Base-by-base conservation (phyloP, 352 stramenopile species). In the Phytopythium sindhum region DNA sequence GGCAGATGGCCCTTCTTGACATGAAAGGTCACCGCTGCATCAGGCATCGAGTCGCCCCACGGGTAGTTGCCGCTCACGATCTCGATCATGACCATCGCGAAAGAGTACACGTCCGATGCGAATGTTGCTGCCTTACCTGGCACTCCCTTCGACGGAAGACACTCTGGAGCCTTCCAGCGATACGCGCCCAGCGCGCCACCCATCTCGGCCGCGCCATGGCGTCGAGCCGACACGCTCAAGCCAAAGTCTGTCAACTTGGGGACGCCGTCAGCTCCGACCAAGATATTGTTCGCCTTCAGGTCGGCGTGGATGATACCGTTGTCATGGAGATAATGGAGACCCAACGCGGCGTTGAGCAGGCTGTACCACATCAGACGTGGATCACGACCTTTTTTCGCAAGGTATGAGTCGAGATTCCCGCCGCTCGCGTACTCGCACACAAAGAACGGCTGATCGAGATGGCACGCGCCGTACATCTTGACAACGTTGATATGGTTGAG, bases 211-310 rank as follows among this genome's bases (percentile, higher is more conserved):
- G n/a, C n/a, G n/a, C n/a, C n/a, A n/a, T n/a, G n/a, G n/a, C n/a
- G n/a, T n/a, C n/a, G n/a, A n/a, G n/a, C n/a, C n/a, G n/a, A n/a
- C n/a, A n/a, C n/a, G n/a, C n/a, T n/a, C n/a, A n/a, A n/a, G n/a
- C n/a, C n/a, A 65, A 78, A 78, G 51, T 78, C 70, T 0, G 70
- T 66, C 17, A 78, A 58, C 41, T 73, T 75, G n/a, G 61, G 61
- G 6, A 63, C 67, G 12, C 61, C 67, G 54, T 78, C 67, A 26
- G 64, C 51, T 57, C 57, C 60, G 12, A 78, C 68, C 37, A 78
- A 63, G 39, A 78, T 75, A 47, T 78, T 78, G 64, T 75, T 67
- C 26, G 67, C 74, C 58, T 78, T 78, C 53, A 78, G 55, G 37
- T 78, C 68, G 1, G 64, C 70, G 45, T 78, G 70, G n/a, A 75